Evolutionary conservation across 192 early-diverging fungal species (phyloP).

Genomic region (Backusella mclennaniae): DNA sequence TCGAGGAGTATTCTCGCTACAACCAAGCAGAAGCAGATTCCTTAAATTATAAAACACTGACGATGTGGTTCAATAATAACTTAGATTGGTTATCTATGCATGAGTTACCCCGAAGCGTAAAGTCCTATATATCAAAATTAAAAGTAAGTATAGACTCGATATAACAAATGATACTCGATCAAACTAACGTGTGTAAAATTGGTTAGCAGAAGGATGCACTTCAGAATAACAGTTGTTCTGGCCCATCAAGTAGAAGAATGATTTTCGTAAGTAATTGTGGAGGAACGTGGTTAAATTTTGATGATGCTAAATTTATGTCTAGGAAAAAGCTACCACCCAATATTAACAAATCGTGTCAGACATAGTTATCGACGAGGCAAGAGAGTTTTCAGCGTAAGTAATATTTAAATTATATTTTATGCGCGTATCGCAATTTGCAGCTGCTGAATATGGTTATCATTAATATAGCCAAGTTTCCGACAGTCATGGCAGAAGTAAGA

Average conservation of each 20-base stretch:
- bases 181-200: conserved; percentile 4
- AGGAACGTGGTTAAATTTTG: not conserved
- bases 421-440: conserved; percentile 8
- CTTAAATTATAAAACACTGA: conserved; percentile 3
- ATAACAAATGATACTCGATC: conserved; percentile 8
- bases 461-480: not conserved
- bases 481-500: conserved; percentile 9
- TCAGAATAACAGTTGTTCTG: not conserved
- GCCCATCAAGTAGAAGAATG: conserved; percentile 6
- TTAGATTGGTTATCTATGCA: conserved; percentile 8
- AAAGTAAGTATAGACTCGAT: conserved; percentile 6
- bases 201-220: conserved; percentile 3
- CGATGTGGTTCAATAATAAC: not conserved
- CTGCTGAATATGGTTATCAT: conserved; percentile 10
- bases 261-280: conserved; percentile 4
- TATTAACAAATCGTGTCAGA: conserved; percentile 1
- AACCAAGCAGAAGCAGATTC: conserved; percentile 11
- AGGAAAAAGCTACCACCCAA: conserved; percentile 6
- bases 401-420: conserved; percentile 10
- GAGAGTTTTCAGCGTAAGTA: conserved; percentile 7
- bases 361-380: conserved; percentile 10
- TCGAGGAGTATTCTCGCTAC: conserved; percentile 1
- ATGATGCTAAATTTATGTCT: conserved; percentile 2
- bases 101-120: conserved; percentile 1
- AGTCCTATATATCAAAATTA: conserved; percentile 8